A percentile compares a stretch with the other conserved stretches of the same genome.
phyloP scores from a whole-genome alignment of 768 basidiomycete species.

The Leucocoprinus birnbaumii region DNA sequence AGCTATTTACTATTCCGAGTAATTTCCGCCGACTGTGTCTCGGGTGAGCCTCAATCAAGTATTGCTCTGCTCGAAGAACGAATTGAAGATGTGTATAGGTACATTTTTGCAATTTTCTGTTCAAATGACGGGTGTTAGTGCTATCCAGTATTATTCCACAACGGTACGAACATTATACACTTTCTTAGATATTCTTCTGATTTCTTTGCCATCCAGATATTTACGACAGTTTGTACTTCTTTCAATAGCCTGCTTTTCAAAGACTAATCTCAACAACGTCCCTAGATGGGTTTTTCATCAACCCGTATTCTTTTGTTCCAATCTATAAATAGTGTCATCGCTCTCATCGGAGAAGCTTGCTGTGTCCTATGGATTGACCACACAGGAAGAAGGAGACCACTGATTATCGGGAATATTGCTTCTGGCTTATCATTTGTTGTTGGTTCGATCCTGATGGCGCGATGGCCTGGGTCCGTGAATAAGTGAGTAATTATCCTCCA shows the following conservation, averaged over 20 bases:
- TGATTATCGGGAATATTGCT: slow-evolving; percentile 39
- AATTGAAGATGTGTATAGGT: slow-evolving; percentile 20
- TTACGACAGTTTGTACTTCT: slow-evolving; percentile 23
- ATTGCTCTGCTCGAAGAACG: neutral
- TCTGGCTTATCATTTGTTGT: slow-evolving; percentile 42
- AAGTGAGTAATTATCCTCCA: slow-evolving; percentile 26
- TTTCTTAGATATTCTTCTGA: neutral
- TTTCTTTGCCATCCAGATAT: slow-evolving; percentile 23
- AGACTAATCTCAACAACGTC: too few species aligned
- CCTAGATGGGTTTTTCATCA: slow-evolving; percentile 42
- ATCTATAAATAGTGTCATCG: slow-evolving; percentile 52
- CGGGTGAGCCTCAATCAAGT: slow-evolving; percentile 24
- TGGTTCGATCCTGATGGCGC: slow-evolving; percentile 40
- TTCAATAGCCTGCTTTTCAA: too few species aligned
- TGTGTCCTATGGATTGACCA: slow-evolving; percentile 44
- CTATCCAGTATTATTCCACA: slow-evolving; percentile 53
- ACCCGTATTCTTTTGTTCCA: slow-evolving; percentile 48
- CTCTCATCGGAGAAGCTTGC: slow-evolving; percentile 47
- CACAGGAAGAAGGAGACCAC: slow-evolving; percentile 34
- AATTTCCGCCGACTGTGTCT: slow-evolving; percentile 46
- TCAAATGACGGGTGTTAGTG: slow-evolving; percentile 60
- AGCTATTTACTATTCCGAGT: slow-evolving; percentile 36
- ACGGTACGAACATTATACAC: slow-evolving; percentile 23
- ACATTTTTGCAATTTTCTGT: slow-evolving; percentile 50
- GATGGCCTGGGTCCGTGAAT: slow-evolving; percentile 39